Base-by-base conservation (phyloP, 148 eudicot genomes). In the Silene uniflora region DNA sequence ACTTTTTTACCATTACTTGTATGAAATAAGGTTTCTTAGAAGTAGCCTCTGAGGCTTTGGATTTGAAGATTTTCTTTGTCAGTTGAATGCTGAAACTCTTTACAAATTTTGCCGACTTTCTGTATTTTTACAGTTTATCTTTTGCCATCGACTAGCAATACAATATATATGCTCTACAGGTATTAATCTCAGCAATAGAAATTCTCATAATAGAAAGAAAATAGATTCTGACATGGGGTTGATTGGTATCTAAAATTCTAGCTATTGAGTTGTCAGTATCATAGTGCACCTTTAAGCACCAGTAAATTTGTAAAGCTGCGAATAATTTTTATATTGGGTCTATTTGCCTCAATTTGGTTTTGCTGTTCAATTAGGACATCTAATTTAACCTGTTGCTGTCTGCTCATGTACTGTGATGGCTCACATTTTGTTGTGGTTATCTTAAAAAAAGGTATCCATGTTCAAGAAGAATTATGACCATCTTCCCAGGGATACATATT, bases 401-500 rank as follows among this genome's bases (percentile, higher is more conserved):
- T 17, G 9, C 16, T 55, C 65, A 49, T 54, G 21, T 46, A 63
- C 17, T 72, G 27, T 62, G 39, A 9, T 9, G 55, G 32, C 66
- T 49, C 3, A 62, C 73, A 25, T 70, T 68, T 42, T 54, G 21
- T 72, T 70, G 10, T 42, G 81, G 61, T 19, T 61, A 32, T 32
- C 44, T 39, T 44, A 46, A 42, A 29, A 67, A 25, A 49, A 93
- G 98, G 85, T 93, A 60, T 88, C 98, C 58, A 90, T 93, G 98
- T 93, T 93, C 81, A 93, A 93, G 87, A 91, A 86, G 86, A 93
- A 93, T 59, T 93, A 90, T 78, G 98, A 93, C 80, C 98, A 93
- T 85, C 86, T 91, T 42, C 89, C 96, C 10, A 90, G 88, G 76
- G 98, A 93, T 69, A 89, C 90, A 5, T 93, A 93, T 82, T 93